These are phyloP conservation scores for Gentiana dahurica DNA, from an alignment of 257 asterid species.

Conservation along the genomic window DNA sequence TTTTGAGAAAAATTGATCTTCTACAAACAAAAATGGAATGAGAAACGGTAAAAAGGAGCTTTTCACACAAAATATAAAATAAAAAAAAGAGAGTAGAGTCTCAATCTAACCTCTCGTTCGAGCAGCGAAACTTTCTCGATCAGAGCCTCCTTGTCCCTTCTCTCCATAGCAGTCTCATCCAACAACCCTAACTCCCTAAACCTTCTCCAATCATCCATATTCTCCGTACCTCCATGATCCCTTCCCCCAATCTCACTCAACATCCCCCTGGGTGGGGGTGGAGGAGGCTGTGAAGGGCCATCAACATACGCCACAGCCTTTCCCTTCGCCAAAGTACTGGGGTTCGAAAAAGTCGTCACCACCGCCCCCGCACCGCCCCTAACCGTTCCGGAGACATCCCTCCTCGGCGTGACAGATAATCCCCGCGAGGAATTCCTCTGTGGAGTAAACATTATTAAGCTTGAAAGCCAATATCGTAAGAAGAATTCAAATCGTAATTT, in stretches of 20 bases:
- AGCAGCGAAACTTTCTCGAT: slow-evolving; percentile 39
- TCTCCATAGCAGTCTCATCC: slow-evolving; percentile 61
- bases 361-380: slow-evolving; percentile 10
- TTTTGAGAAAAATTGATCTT: too few species aligned
- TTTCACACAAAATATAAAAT: neutral
- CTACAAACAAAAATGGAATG: too few species aligned
- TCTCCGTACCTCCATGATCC: slow-evolving; percentile 26
- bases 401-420: slow-evolving; percentile 32
- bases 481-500: neutral
- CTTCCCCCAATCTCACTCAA: slow-evolving; percentile 38
- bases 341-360: slow-evolving; percentile 13
- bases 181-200: slow-evolving; percentile 71
- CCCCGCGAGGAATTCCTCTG: slow-evolving; percentile 46
- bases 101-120: slow-evolving; percentile 62
- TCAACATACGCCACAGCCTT: slow-evolving; percentile 49
- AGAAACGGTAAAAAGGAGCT: too few species aligned
- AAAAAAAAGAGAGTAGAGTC: neutral
- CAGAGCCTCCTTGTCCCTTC: slow-evolving; percentile 66
- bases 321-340: slow-evolving; percentile 36
- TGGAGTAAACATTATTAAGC: slow-evolving; percentile 48
- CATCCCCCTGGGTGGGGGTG: slow-evolving; percentile 49
- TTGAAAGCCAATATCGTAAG: neutral
- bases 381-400: slow-evolving; percentile 3
- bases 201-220: slow-evolving; percentile 85
- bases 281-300: slow-evolving; percentile 26